These are phyloP conservation scores for Kazachstania sp. DNA, from an alignment of 1,139 yeast species.

Conservation along the genomic window DNA sequence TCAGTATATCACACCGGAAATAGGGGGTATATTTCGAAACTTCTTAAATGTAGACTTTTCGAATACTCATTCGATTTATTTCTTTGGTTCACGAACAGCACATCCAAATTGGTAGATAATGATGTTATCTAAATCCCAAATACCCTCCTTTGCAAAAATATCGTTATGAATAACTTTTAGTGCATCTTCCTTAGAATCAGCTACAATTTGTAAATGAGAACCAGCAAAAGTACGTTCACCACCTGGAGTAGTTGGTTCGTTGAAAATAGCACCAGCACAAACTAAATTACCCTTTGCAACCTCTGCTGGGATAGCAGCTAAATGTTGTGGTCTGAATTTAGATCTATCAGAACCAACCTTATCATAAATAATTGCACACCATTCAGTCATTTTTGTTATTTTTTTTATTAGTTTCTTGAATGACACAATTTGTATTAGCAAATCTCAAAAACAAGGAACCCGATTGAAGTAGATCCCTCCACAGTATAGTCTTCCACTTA, in stretches of 20 bases:
- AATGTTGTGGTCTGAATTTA: slow-evolving; percentile 48
- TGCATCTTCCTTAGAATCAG: slow-evolving; percentile 55
- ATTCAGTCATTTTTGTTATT: slow-evolving; percentile 39
- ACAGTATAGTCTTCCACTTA: too few relatives aligned
- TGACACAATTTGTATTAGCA: too few relatives aligned
- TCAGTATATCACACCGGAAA: too few relatives aligned
- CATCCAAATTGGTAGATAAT: slow-evolving; percentile 48
- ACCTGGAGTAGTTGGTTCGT: slow-evolving; percentile 36
- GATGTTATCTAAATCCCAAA: slow-evolving; percentile 68
- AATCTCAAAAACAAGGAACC: too few relatives aligned
- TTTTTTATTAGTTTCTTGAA: background rate
- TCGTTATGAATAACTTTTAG: slow-evolving; percentile 56
- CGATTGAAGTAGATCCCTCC: too few relatives aligned
- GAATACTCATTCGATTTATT: too few relatives aligned
- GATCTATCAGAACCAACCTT: slow-evolving; percentile 55
- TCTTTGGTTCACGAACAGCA: slow-evolving; percentile 38
- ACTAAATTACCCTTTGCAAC: slow-evolving; percentile 50
- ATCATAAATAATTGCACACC: slow-evolving; percentile 66
- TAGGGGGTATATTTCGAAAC: too few relatives aligned
- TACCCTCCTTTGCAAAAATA: slow-evolving; percentile 52
- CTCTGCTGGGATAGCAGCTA: slow-evolving; percentile 44
- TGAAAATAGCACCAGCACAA: slow-evolving; percentile 58
- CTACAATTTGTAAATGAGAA: slow-evolving; percentile 54
- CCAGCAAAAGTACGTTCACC: slow-evolving; percentile 56
- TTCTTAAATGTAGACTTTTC: too few relatives aligned